Evolutionary conservation across 441 rosid genomes (phyloP), one percentile per base, ranked within the genome.

Genomic region (Omphalea diandra): DNA sequence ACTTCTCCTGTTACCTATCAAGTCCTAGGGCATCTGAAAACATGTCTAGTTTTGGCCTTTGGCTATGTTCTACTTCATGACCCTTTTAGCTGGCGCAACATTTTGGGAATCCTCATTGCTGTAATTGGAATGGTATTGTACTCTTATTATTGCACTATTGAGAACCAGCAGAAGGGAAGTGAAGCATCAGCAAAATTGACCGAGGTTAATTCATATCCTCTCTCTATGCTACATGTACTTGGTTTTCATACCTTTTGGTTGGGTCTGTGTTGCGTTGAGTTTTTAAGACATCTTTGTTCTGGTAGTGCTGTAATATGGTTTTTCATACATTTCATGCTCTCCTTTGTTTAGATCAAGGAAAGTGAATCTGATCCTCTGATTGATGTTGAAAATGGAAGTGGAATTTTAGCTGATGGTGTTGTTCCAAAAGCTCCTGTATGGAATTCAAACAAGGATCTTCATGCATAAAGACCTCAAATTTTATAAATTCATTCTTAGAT

Each of bases 1-100:
- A 94, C 99, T 70, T 94, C 99, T 77, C 99, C 99, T 1, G 99
- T 94, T 68, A 92, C 99, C 22, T 94, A 94, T 83, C 99, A 94
- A 79, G 99, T 94, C 63, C 85, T 94, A 31, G 99, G 99, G 64
- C 99, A 94, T 84, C 82, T 94, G 56, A 94, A 94, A 83, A 94
- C 99, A 67, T 94, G 98, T 82, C 83, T 94, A 49, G 98, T 94
- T 75, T 85, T 94, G 89, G 97, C 97, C 44, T 94, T 94, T 61
- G 99, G 99, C 58, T 94, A 94, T 61, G 88, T 92, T 71, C 84
- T 94, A 63, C 90, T 94, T 58, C 87, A 58, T 22, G 97, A 94
- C 73, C 99, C 98, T 54, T 94, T 94, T 73, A 89, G 90, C 81
- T 94, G 99, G 99, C 90, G 96, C 74, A 94, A 94, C 80, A 92